Evolutionary conservation across 2,329 filamentous ascomycete species (phyloP).

Genomic region (Paracorniculantispora psalliotae): DNA sequence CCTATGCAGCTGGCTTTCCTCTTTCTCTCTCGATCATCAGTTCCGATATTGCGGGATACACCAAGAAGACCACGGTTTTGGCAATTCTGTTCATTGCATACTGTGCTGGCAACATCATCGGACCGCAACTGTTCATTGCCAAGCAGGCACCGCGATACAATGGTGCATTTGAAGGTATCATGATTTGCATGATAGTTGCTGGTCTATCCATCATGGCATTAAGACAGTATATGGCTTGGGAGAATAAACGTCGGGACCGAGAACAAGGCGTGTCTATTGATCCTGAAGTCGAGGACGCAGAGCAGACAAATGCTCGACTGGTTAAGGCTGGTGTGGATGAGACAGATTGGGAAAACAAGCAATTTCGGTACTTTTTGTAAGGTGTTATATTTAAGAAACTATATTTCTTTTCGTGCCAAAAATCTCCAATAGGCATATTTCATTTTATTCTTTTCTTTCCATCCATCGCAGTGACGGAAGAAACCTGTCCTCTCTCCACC

Average conservation of each 20-base stretch:
- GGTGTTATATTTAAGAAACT: too few relatives aligned
- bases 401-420: neutral
- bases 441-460: too few relatives aligned
- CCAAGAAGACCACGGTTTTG: conserved; percentile 53
- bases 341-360: neutral
- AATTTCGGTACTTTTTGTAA: conserved; percentile 2
- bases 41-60: conserved; percentile 57
- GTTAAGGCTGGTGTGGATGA: neutral
- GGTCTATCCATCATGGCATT: conserved; percentile 34
- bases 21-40: conserved; percentile 52
- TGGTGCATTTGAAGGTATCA: conserved; percentile 54
- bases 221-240: conserved; percentile 1
- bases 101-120: conserved; percentile 54
- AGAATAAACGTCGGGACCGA: conserved; percentile 2
- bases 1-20: conserved; percentile 39
- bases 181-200: conserved; percentile 51
- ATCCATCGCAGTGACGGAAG: too few relatives aligned
- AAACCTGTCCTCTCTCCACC: too few relatives aligned
- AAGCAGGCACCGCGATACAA: conserved; percentile 53
- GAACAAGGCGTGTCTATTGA: conserved; percentile 4
- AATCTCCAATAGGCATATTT: too few relatives aligned
- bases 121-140: conserved; percentile 52
- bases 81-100: conserved; percentile 49
- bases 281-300: neutral
- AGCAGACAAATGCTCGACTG: neutral